Conservation (phyloP, 768 basidiomycete species). For the Strobilomyces echinocephalus region DNA sequence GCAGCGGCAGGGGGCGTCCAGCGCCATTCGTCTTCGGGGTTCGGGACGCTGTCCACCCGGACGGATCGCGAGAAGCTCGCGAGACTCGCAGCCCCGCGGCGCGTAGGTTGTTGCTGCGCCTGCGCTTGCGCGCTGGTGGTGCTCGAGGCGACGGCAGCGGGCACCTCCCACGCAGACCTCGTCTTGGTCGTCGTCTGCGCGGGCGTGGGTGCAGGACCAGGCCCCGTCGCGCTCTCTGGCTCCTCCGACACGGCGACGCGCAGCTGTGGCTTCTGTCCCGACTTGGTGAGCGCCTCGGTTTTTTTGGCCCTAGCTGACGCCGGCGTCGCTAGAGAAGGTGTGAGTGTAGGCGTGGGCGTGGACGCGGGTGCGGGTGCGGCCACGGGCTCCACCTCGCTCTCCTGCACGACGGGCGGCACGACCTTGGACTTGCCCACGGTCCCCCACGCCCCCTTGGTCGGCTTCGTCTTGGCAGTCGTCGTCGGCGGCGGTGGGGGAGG, state of each 20-base stretch:
- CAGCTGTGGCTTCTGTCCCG: slow-evolving; percentile 15
- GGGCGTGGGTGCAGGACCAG: neutral
- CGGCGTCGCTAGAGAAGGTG: neutral
- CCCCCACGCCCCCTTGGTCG: slow-evolving; percentile 19
- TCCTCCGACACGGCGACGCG: slow-evolving; percentile 18
- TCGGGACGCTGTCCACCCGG: slow-evolving; percentile 13
- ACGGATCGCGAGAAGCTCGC: slow-evolving; percentile 9
- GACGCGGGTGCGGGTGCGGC: neutral
- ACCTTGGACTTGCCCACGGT: slow-evolving; percentile 21
- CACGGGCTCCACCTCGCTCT: slow-evolving; percentile 11
- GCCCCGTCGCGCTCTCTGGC: slow-evolving; percentile 15
- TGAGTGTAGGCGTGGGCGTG: neutral
- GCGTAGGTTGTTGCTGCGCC: slow-evolving; percentile 5
- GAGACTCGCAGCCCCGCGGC: slow-evolving; percentile 1
- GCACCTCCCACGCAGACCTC: slow-evolving; percentile 15
- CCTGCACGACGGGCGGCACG: slow-evolving; percentile 1
- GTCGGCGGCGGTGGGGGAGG: neutral
- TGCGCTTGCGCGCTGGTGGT: slow-evolving; percentile 1
- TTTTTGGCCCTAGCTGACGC: slow-evolving; percentile 15
- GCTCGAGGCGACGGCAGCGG: slow-evolving; percentile 2
- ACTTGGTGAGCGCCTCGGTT: neutral
- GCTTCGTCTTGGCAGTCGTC: slow-evolving; percentile 10
- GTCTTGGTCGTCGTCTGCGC: slow-evolving; percentile 9
- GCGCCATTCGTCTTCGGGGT: slow-evolving; percentile 11
- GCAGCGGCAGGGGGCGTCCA: neutral